These are phyloP conservation scores for Aspergillus biplanus DNA, from an alignment of 495 filamentous ascomycete genomes.

Conservation along the genomic window DNA sequence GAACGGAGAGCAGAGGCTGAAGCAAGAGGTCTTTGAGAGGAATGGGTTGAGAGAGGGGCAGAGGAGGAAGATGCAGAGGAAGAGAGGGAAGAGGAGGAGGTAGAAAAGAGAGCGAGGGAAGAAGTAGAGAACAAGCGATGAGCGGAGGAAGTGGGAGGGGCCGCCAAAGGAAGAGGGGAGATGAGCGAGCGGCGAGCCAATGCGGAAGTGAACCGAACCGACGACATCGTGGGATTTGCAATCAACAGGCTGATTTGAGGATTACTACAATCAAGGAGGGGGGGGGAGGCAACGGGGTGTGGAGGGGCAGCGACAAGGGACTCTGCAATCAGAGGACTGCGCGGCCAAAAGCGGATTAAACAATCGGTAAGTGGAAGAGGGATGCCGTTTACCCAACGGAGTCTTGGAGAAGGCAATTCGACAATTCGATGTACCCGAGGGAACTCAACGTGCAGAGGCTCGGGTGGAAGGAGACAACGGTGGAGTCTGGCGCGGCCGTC, in stretches of 20 bases:
- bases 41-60: slow-evolving; percentile 25
- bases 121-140: slow-evolving; percentile 25
- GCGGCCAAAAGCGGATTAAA: slow-evolving; percentile 24
- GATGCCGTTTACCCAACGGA: neutral
- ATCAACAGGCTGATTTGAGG: slow-evolving; percentile 8
- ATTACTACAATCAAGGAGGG: slow-evolving; percentile 1
- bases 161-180: slow-evolving; percentile 37
- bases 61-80: slow-evolving; percentile 29
- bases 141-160: slow-evolving; percentile 38
- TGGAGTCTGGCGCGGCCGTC: slow-evolving; percentile 28
- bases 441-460: slow-evolving; percentile 18
- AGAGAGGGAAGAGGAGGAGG: slow-evolving; percentile 30
- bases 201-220: slow-evolving; percentile 50
- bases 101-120: slow-evolving; percentile 25
- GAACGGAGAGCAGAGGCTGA: slow-evolving; percentile 35
- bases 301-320: slow-evolving; percentile 14
- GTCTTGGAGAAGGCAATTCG: slow-evolving; percentile 6
- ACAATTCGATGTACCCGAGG: slow-evolving; percentile 29
- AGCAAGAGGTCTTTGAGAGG: slow-evolving; percentile 32
- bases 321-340: slow-evolving; percentile 5
- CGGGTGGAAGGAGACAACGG: slow-evolving; percentile 32
- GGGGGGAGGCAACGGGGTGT: slow-evolving; percentile 11
- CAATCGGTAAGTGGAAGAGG: slow-evolving; percentile 26
- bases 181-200: slow-evolving; percentile 43
- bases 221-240: slow-evolving; percentile 35